Percentiles rank a stretch among this genome's conserved stretches.
Conservation (phyloP, 306 rosid species). For the Casuarina cunninghamiana region DNA sequence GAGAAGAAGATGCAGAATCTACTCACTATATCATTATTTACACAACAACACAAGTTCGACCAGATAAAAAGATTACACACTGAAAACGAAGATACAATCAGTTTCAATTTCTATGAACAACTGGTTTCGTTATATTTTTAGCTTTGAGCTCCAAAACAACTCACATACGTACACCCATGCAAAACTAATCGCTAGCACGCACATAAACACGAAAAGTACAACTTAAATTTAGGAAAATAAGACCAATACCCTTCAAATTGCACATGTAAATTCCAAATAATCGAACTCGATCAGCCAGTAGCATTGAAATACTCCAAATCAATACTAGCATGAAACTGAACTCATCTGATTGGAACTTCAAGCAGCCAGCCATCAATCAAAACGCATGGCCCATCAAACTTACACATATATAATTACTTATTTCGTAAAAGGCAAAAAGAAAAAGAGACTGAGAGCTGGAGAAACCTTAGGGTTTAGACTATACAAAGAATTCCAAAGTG, state of each 20-base stretch:
- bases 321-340: background rate
- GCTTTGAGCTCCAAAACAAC: background rate
- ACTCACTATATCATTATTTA: background rate
- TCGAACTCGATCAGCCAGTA: background rate
- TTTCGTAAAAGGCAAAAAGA: background rate
- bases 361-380: too few species aligned
- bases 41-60: background rate
- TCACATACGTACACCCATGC: background rate
- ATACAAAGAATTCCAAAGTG: background rate
- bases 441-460: background rate
- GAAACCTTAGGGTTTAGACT: conserved; percentile 4
- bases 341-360: background rate
- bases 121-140: background rate
- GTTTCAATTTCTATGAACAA: background rate
- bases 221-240: background rate
- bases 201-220: background rate
- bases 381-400: background rate
- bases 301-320: background rate
- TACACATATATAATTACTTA: background rate
- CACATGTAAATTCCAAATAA: background rate
- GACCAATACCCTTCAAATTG: background rate
- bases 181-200: background rate
- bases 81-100: background rate
- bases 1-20: background rate
- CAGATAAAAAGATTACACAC: background rate